A percentile compares a stretch with the other conserved stretches of the same genome.
phyloP scores from a whole-genome alignment of 2,329 filamentous ascomycete genomes.

The Cercospora janseana region DNA sequence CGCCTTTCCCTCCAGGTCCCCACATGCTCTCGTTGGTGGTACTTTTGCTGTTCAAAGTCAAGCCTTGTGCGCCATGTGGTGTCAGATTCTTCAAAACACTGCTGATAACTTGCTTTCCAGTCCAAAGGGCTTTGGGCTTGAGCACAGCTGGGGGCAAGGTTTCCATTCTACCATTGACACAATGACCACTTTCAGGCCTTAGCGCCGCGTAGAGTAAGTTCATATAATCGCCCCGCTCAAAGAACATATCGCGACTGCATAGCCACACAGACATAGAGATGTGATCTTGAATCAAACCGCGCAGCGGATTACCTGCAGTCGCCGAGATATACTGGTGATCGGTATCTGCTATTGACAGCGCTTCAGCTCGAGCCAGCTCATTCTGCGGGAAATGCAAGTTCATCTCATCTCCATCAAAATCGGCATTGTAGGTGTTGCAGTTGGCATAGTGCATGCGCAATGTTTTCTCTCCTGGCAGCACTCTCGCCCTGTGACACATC shows the following conservation, averaged over 20 bases:
- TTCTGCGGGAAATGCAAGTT: conserved; percentile 99
- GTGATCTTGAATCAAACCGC: conserved; percentile 97
- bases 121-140: conserved; percentile 82
- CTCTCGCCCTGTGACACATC: conserved; percentile 93
- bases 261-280: conserved; percentile 91
- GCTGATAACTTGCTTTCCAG: conserved; percentile 91
- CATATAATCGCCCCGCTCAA: conserved; percentile 83
- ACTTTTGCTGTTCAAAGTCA: conserved; percentile 77
- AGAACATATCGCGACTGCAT: conserved; percentile 88
- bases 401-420: conserved; percentile 99
- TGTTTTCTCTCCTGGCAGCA: conserved; percentile 90
- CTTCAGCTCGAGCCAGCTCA: conserved; percentile 88
- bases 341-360: conserved; percentile 88
- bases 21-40: conserved; percentile 77
- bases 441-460: conserved; percentile 99
- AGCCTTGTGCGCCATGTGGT: conserved; percentile 69
- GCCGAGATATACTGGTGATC: conserved; percentile 96
- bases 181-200: conserved; percentile 86
- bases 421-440: conserved; percentile 98
- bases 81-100: conserved; percentile 91
- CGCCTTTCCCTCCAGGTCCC: conserved; percentile 60
- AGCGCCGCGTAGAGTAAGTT: conserved; percentile 89
- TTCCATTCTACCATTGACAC: conserved; percentile 75
- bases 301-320: conserved; percentile 86
- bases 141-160: conserved; percentile 77